These are phyloP conservation scores for Oenanthe sinensis DNA, from an alignment of 129 eudicot genomes.

Conservation along the genomic window DNA sequence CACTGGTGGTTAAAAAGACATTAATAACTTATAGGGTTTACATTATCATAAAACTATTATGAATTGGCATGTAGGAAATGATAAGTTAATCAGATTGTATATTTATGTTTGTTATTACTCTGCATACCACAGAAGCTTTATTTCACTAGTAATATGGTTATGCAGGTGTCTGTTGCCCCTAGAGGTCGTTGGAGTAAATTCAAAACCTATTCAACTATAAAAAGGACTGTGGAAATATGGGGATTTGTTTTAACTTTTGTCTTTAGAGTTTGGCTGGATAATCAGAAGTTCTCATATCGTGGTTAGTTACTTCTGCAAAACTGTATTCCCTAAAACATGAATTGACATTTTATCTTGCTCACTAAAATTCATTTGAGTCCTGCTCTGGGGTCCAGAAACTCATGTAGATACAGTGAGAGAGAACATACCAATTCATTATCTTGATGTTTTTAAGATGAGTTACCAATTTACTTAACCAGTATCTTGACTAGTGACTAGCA, in stretches of 20 bases:
- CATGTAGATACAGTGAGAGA: background rate
- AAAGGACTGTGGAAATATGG: conserved; percentile 95
- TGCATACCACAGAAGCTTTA: background rate
- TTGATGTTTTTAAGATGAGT: background rate
- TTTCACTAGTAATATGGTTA: background rate
- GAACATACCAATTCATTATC: background rate
- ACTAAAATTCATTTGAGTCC: background rate
- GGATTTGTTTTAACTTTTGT: conserved; percentile 73
- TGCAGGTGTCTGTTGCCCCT: conserved; percentile 94
- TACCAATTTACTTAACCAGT: background rate
- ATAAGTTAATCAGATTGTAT: background rate
- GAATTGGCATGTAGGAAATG: background rate
- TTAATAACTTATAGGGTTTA: background rate
- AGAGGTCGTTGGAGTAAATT: conserved; percentile 97
- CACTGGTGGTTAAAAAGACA: conserved; percentile 46
- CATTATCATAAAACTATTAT: background rate
- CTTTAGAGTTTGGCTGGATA: conserved; percentile 74
- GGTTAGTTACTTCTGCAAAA: conserved; percentile 41
- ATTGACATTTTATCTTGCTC: conserved; percentile 5
- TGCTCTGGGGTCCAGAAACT: background rate
- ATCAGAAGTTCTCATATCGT: conserved; percentile 86
- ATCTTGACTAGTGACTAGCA: background rate
- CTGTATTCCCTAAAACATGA: background rate
- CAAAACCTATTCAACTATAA: conserved; percentile 94
- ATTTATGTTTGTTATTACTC: background rate